phyloP scores from a whole-genome alignment of 176 grass and related monocot genomes.

The maize (Zea mays) region DNA sequence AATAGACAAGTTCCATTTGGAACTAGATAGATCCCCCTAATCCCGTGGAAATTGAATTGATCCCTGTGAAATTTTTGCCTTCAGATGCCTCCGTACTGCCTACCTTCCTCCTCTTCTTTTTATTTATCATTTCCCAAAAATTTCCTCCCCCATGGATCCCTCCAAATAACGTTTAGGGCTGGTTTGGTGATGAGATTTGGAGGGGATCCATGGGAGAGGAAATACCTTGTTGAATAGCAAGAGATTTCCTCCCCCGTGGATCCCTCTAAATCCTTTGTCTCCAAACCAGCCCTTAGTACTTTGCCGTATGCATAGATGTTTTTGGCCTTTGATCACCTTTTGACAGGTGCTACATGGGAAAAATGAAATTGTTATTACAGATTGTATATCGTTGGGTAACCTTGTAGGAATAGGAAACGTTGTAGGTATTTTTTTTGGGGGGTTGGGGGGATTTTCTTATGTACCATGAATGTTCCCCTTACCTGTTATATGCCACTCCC shows the following conservation, averaged over 20 bases:
- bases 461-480: not conserved
- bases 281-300: not conserved
- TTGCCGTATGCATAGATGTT: not conserved
- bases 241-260: too few species aligned
- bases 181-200: too few species aligned
- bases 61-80: not conserved
- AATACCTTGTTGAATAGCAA: too few species aligned
- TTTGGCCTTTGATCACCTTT: not conserved
- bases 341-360: not conserved
- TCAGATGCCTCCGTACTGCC: too few species aligned
- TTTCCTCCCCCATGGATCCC: too few species aligned
- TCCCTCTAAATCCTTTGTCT: too few species aligned
- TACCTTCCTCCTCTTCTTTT: not conserved
- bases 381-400: not conserved
- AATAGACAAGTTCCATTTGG: not conserved
- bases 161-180: too few species aligned
- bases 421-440: not conserved
- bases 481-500: slow-evolving; percentile 11
- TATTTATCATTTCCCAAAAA: not conserved
- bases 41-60: not conserved
- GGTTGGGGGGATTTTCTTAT: not conserved
- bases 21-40: not conserved
- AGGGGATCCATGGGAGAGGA: too few species aligned
- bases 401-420: not conserved
- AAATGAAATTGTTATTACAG: not conserved